Conservation (phyloP, 139 green algal species). For the Astrephomene gubernaculifera region DNA sequence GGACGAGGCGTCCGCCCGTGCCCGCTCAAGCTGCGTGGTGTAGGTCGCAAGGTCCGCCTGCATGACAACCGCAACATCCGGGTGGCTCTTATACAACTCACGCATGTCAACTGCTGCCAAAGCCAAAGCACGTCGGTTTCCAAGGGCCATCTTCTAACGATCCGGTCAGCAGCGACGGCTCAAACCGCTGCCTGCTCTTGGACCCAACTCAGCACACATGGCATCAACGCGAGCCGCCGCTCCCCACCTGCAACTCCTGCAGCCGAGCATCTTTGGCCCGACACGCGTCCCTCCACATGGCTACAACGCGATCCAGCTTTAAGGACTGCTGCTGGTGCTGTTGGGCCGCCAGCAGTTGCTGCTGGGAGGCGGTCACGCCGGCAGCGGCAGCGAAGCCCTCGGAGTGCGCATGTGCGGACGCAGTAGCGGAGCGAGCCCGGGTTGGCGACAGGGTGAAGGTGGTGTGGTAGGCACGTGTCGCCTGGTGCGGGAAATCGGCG, state of each 20-base stretch:
- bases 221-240: neutral
- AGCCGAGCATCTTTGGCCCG: slow-evolving; percentile 26
- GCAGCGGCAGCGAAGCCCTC: neutral
- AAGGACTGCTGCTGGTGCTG: slow-evolving; percentile 5
- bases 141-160: too few relatives aligned
- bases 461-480: slow-evolving; percentile 24
- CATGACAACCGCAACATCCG: too few relatives aligned
- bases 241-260: slow-evolving; percentile 34
- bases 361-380: neutral
- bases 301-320: slow-evolving; percentile 40
- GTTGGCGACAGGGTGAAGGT: slow-evolving; percentile 3
- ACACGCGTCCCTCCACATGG: slow-evolving; percentile 40
- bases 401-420: too few relatives aligned
- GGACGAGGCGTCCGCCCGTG: neutral
- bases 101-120: too few relatives aligned
- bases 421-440: neutral
- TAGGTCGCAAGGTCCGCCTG: slow-evolving; percentile 26
- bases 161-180: too few relatives aligned
- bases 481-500: neutral
- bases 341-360: slow-evolving; percentile 7
- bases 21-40: slow-evolving; percentile 15
- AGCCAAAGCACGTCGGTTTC: too few relatives aligned
- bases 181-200: too few relatives aligned
- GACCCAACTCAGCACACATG: neutral
- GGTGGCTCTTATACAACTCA: too few relatives aligned